Conservation (phyloP, 2,329 filamentous ascomycete species). For the Zarea fungicola region DNA sequence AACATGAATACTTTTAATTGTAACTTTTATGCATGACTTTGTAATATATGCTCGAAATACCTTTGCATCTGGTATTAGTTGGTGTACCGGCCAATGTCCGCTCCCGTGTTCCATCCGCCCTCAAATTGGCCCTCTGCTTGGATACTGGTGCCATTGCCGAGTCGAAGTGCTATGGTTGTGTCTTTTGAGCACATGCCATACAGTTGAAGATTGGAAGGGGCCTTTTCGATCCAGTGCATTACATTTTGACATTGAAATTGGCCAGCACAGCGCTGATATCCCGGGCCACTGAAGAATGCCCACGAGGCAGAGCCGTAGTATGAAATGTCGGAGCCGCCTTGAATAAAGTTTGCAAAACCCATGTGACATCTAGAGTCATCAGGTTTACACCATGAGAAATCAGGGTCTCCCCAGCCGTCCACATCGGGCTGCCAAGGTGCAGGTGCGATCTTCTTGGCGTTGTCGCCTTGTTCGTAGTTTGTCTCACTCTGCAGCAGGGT, state of each 20-base stretch:
- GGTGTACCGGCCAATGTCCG: slow-evolving; percentile 6
- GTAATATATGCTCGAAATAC: slow-evolving; percentile 8
- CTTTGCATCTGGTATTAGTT: not conserved
- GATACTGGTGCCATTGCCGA: slow-evolving; percentile 32
- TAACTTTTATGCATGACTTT: not conserved
- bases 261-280: slow-evolving; percentile 32
- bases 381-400: slow-evolving; percentile 34
- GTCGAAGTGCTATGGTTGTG: slow-evolving; percentile 27
- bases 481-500: slow-evolving; percentile 50
- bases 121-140: slow-evolving; percentile 25
- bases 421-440: slow-evolving; percentile 35
- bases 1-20: not conserved
- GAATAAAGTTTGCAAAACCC: slow-evolving; percentile 37
- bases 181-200: slow-evolving; percentile 40
- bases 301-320: slow-evolving; percentile 38
- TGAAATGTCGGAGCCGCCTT: slow-evolving; percentile 36
- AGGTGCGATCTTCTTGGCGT: slow-evolving; percentile 29
- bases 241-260: slow-evolving; percentile 26
- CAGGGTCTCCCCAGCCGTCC: slow-evolving; percentile 35
- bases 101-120: slow-evolving; percentile 9
- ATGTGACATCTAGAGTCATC: slow-evolving; percentile 36
- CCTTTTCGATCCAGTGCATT: slow-evolving; percentile 36
- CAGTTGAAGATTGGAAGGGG: slow-evolving; percentile 33
- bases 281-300: slow-evolving; percentile 8
- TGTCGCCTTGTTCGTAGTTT: slow-evolving; percentile 33